These are phyloP conservation scores for Larix sibirica DNA, from an alignment of 83 land plant species.

Conservation along the genomic window DNA sequence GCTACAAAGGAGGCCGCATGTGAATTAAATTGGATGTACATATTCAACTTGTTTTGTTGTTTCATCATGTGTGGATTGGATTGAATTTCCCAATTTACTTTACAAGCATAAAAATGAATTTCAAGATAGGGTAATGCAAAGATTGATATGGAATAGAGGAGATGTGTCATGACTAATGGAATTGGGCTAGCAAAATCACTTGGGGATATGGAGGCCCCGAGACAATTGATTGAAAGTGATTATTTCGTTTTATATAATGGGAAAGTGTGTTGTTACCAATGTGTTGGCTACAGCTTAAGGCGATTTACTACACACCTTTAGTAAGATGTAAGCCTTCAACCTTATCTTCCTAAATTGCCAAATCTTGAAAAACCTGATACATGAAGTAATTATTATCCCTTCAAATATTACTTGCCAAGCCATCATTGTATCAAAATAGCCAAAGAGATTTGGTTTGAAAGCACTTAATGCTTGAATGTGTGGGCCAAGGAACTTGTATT, in stretches of 20 bases:
- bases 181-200: slow-evolving; percentile 71
- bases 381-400: too few species aligned
- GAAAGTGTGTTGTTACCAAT: not conserved
- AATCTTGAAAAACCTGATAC: too few species aligned
- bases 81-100: not conserved
- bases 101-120: not conserved
- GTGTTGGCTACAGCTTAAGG: not conserved
- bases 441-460: too few species aligned
- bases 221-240: not conserved
- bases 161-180: slow-evolving; percentile 84
- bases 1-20: slow-evolving; percentile 71
- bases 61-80: not conserved
- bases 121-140: slow-evolving; percentile 24
- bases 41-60: not conserved
- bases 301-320: not conserved
- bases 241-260: not conserved
- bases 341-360: too few species aligned
- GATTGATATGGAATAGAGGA: slow-evolving; percentile 68
- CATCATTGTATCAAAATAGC: too few species aligned
- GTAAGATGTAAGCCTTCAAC: too few species aligned
- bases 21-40: slow-evolving; percentile 84
- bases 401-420: too few species aligned
- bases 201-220: slow-evolving; percentile 22
- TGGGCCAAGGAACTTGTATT: too few species aligned
- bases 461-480: too few species aligned